These are phyloP conservation scores for Salix arbutifolia DNA, from an alignment of 345 rosid species.

Conservation along the genomic window DNA sequence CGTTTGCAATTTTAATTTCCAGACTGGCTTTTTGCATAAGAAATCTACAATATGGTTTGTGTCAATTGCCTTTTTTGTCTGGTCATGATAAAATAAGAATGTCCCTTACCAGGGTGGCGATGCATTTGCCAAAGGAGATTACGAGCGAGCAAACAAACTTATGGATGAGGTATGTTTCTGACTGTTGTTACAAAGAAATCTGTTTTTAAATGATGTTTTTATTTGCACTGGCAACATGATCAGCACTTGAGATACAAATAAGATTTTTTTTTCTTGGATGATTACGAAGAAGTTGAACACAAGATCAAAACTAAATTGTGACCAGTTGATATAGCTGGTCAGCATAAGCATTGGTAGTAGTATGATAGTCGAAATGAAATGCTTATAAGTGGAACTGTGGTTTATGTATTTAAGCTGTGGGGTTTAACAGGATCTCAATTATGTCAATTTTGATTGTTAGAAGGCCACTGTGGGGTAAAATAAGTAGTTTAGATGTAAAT, in stretches of 20 bases:
- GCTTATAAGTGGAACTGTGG: not conserved
- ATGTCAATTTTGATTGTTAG: not conserved
- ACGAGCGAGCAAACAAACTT: conserved; percentile 38
- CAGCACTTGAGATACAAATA: not conserved
- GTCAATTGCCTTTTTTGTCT: conserved; percentile 2
- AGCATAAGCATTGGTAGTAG: not conserved
- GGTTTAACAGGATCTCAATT: not conserved
- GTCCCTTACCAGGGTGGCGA: conserved; percentile 42
- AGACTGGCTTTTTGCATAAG: not conserved
- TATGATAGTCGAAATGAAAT: not conserved
- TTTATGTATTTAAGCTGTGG: not conserved
- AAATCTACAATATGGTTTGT: not conserved
- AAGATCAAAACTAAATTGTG: not conserved
- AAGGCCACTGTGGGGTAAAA: not conserved
- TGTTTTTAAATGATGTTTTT: not conserved
- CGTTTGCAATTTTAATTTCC: not conserved
- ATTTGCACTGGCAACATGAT: not conserved
- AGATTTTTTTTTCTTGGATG: not conserved
- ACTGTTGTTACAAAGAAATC: not conserved
- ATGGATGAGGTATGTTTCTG: conserved; percentile 38
- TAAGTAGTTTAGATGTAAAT: conserved; percentile 1
- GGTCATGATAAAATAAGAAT: not conserved
- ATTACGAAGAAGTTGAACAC: not conserved
- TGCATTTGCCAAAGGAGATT: conserved; percentile 42
- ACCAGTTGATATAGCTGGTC: not conserved